Percentiles rank a stretch among this genome's conserved stretches.
Conservation (phyloP, 768 basidiomycete genomes). For the Lepiota brunneoincarnata region DNA sequence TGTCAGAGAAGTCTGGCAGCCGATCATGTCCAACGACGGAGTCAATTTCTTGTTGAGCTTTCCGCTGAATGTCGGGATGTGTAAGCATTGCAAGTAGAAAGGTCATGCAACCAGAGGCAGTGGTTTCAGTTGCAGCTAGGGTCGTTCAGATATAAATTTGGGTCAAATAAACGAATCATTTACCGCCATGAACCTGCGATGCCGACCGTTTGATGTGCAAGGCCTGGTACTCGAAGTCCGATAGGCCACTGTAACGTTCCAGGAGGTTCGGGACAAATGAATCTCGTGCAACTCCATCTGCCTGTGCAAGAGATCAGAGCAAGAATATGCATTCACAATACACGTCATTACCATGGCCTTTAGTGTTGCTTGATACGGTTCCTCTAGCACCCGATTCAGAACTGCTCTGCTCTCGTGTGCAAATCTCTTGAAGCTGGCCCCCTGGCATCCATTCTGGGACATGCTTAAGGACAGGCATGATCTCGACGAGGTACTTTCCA, state of each 20-base stretch:
- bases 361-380: neutral
- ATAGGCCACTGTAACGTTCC: neutral
- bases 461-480: constrained; percentile 7
- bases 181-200: constrained; percentile 6
- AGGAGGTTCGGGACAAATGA: neutral
- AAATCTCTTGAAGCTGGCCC: constrained; percentile 9
- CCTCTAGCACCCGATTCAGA: neutral
- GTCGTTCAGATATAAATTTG: neutral
- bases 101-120: neutral
- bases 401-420: neutral
- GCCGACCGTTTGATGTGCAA: neutral
- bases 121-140: constrained; percentile 11
- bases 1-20: constrained; percentile 22
- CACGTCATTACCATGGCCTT: neutral
- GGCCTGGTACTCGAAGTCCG: neutral
- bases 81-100: constrained; percentile 10
- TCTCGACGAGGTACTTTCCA: constrained; percentile 5
- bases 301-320: neutral
- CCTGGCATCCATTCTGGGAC: constrained; percentile 16
- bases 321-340: neutral
- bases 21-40: constrained; percentile 14
- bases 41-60: constrained; percentile 25
- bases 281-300: neutral
- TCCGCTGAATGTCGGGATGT: constrained; percentile 17
- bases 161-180: neutral